phyloP scores from a whole-genome alignment of 2,329 filamentous ascomycete genomes.

The Pochonia chlamydosporia region DNA sequence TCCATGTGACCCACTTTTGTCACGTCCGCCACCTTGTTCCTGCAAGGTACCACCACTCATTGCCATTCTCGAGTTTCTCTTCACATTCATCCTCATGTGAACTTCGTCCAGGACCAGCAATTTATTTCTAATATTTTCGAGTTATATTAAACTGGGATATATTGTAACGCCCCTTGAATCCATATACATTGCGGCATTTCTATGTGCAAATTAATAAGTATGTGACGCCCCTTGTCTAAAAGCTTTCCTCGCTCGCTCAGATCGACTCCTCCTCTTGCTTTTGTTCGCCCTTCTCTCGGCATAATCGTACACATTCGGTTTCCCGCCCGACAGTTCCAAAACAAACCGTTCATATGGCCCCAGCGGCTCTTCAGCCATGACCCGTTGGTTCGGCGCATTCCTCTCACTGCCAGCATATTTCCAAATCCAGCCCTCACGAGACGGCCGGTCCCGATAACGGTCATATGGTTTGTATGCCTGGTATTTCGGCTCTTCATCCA shows the following conservation, averaged over 20 bases:
- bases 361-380: conserved; percentile 47
- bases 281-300: conserved; percentile 23
- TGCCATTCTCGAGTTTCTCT: no score
- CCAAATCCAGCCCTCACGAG: conserved; percentile 43
- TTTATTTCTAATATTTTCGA: no score
- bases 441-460: conserved; percentile 11
- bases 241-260: neutral
- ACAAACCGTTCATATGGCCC: conserved; percentile 48
- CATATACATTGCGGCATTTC: no score
- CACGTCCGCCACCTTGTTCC: no score
- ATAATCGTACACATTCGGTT: conserved; percentile 36
- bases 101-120: no score
- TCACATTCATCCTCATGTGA: no score
- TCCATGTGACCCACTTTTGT: conserved; percentile 6
- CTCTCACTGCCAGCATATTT: conserved; percentile 41
- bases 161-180: no score
- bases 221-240: neutral
- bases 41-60: no score
- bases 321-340: conserved; percentile 37
- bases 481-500: neutral
- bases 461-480: conserved; percentile 18
- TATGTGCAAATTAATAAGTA: neutral
- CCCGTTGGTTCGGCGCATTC: conserved; percentile 31
- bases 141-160: no score
- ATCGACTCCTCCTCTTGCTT: conserved; percentile 11